Conservation (phyloP, 2,329 filamentous ascomycete species). For the Fusarium mangiferae region DNA sequence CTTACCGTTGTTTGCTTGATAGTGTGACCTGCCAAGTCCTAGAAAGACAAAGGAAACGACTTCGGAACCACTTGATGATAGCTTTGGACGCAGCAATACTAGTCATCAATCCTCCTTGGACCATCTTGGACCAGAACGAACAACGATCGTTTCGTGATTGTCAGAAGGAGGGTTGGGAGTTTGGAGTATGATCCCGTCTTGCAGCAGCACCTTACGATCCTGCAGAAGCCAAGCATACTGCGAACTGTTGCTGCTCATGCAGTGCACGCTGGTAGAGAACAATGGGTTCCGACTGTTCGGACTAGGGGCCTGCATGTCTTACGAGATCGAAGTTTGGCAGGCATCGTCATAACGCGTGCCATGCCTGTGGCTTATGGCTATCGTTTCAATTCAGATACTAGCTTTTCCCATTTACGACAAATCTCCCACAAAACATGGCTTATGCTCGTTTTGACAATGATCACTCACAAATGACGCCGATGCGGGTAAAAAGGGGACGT, state of each 20-base stretch:
- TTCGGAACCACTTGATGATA: neutral
- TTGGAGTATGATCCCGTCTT: neutral
- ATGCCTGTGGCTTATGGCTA: neutral
- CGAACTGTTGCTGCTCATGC: conserved; percentile 6
- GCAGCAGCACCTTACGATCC: neutral
- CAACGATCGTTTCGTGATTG: neutral
- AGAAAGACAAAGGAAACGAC: conserved; percentile 23
- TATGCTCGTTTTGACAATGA: neutral
- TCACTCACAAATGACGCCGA: neutral
- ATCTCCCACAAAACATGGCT: neutral
- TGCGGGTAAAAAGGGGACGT: neutral
- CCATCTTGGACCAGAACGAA: neutral
- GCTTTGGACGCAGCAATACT: neutral
- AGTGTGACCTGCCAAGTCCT: conserved; percentile 8
- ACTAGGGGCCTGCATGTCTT: conserved; percentile 6
- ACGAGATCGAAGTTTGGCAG: conserved; percentile 8
- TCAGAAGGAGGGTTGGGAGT: neutral
- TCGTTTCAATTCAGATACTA: conserved; percentile 14
- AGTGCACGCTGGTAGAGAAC: neutral
- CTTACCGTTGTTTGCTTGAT: conserved; percentile 19
- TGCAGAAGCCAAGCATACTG: neutral
- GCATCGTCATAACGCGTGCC: neutral
- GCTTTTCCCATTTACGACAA: neutral
- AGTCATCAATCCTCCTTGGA: neutral
- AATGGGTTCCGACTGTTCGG: neutral